Percentiles rank a stretch among this genome's conserved stretches.
Evolutionary conservation across 805 yeast genomes (phyloP).

Genomic region (Gaillardinia entomophila): DNA sequence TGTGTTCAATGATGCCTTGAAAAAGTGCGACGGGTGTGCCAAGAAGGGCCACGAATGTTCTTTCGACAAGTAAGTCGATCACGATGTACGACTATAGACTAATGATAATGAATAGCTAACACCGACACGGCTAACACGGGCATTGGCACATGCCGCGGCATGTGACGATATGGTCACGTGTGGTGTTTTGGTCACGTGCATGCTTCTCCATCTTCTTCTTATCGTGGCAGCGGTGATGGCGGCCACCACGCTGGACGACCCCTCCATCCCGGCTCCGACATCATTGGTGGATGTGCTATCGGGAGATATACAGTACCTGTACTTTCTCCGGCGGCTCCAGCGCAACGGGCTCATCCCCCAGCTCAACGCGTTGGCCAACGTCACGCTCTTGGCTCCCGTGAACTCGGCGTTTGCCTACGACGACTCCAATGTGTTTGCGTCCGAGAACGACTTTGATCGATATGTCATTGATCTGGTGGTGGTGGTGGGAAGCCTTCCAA

Average conservation of each 20-base stretch:
- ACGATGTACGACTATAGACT: not conserved
- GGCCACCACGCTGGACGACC: slow-evolving; percentile 4
- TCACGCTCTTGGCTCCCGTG: slow-evolving; percentile 75
- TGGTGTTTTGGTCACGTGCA: too few species aligned
- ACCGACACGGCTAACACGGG: too few species aligned
- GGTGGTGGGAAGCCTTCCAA: slow-evolving; percentile 23
- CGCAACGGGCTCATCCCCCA: slow-evolving; percentile 55
- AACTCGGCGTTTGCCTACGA: slow-evolving; percentile 60
- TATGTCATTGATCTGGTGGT: slow-evolving; percentile 30
- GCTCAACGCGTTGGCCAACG: slow-evolving; percentile 53
- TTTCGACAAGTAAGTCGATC: slow-evolving; percentile 13
- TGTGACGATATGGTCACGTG: too few species aligned
- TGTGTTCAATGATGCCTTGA: slow-evolving; percentile 21
- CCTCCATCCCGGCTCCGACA: slow-evolving; percentile 18
- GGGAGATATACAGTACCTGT: slow-evolving; percentile 59
- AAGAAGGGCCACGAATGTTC: slow-evolving; percentile 32
- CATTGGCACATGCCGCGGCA: too few species aligned
- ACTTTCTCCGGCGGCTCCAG: slow-evolving; percentile 57
- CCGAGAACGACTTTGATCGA: slow-evolving; percentile 10
- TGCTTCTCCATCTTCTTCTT: too few species aligned
- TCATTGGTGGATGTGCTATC: slow-evolving; percentile 69
- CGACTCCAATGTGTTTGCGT: not conserved
- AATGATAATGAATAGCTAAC: too few species aligned
- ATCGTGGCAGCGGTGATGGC: too few species aligned
- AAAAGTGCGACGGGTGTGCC: slow-evolving; percentile 36